Percentiles rank a stretch among this genome's conserved stretches.
phyloP scores from a whole-genome alignment of 2,329 filamentous ascomycete species.

The Arthrobotrys sphaeroides region DNA sequence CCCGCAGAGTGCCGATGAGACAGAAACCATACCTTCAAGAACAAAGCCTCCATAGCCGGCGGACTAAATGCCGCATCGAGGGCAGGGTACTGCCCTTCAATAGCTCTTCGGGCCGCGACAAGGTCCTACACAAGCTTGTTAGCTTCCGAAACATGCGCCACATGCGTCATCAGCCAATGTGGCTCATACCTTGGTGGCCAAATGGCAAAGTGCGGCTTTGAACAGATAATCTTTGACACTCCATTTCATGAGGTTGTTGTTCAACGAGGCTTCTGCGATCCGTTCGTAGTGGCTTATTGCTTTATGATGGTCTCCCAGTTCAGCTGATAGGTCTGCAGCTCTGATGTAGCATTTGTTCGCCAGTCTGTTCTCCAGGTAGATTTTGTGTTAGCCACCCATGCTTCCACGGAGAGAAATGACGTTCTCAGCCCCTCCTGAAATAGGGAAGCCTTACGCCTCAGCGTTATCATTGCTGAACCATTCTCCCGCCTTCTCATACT shows the following conservation, averaged over 20 bases:
- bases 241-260: slow-evolving; percentile 93
- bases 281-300: slow-evolving; percentile 84
- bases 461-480: slow-evolving; percentile 93
- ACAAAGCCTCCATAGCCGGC: slow-evolving; percentile 79
- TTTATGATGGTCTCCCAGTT: slow-evolving; percentile 84
- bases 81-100: slow-evolving; percentile 79
- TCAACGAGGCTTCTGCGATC: slow-evolving; percentile 78
- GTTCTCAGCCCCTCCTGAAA: neutral
- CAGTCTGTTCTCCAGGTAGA: slow-evolving; percentile 66
- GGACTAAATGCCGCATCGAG: slow-evolving; percentile 77
- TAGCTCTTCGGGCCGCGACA: slow-evolving; percentile 79
- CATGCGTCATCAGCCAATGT: neutral
- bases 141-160: neutral
- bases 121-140: slow-evolving; percentile 67
- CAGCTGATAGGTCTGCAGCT: slow-evolving; percentile 83
- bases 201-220: slow-evolving; percentile 90
- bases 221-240: slow-evolving; percentile 95
- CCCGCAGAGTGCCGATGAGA: no score
- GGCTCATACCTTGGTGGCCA: slow-evolving; percentile 68
- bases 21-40: slow-evolving; percentile 67
- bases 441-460: slow-evolving; percentile 72
- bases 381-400: neutral
- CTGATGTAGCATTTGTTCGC: slow-evolving; percentile 95
- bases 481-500: slow-evolving; percentile 83
- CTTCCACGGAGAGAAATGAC: neutral